Conservation (phyloP, 108 stramenopile genomes). For the Nitzschia putrida region DNA sequence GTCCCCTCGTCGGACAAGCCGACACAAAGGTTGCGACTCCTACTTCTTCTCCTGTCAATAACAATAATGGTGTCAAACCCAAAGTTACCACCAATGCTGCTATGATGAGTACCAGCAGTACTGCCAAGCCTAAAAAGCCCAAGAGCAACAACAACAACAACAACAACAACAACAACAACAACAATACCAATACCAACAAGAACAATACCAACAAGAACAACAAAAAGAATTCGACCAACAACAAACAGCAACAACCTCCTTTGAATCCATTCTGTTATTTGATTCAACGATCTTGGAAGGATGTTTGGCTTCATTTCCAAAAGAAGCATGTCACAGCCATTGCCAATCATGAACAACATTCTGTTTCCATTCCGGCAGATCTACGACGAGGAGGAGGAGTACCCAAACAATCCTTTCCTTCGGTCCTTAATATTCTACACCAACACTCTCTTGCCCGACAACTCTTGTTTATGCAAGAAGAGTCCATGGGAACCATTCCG, state of each 20-base stretch:
- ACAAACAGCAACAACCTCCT: neutral
- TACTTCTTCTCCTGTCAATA: no score
- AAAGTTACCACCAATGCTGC: no score
- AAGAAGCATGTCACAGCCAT: neutral
- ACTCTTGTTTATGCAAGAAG: conserved; percentile 7
- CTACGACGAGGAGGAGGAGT: no score
- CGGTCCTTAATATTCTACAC: conserved; percentile 29
- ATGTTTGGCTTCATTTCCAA: conserved; percentile 3
- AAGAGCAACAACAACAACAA: conserved; percentile 1
- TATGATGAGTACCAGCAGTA: no score
- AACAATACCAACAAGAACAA: neutral
- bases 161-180: neutral
- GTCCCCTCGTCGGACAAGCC: no score
- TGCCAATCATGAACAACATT: neutral
- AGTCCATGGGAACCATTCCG: conserved; percentile 7
- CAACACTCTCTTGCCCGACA: conserved; percentile 26
- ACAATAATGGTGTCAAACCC: no score
- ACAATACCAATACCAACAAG: neutral
- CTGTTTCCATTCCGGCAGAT: no score
- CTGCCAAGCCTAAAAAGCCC: no score
- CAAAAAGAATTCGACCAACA: neutral
- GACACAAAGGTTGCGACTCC: no score
- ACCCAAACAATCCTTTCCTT: conserved; percentile 20
- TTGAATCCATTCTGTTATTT: conserved; percentile 13
- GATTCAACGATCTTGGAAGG: conserved; percentile 27